A percentile compares a stretch with the other conserved stretches of the same genome.
Evolutionary conservation across 108 stramenopile genomes (phyloP).

Genomic region (Pseudonitzschia multiseries): DNA sequence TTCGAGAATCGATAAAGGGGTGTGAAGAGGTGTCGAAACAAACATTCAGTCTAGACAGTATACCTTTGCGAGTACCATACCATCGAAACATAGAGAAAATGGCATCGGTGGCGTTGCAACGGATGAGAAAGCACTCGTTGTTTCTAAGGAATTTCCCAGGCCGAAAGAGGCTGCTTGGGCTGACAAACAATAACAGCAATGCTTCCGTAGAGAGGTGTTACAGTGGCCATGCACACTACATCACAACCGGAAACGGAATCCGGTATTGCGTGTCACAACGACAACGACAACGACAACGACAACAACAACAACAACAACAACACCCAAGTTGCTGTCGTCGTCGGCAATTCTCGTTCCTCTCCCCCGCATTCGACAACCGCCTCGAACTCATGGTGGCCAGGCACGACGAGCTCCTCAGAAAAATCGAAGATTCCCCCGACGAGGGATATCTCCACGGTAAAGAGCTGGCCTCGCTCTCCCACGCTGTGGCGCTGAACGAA

Average conservation of each 20-base stretch:
- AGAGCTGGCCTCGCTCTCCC: conserved; percentile 62
- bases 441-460: conserved; percentile 55
- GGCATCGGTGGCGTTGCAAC: background rate
- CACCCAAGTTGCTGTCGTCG: no score
- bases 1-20: no score
- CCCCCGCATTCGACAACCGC: conserved; percentile 35
- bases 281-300: no score
- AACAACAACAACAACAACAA: no score
- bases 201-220: background rate
- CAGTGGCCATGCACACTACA: background rate
- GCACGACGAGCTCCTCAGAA: conserved; percentile 50
- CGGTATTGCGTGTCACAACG: background rate
- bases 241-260: background rate
- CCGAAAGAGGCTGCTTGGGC: conserved; percentile 2
- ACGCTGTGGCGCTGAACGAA: conserved; percentile 39
- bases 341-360: conserved; percentile 24
- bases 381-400: conserved; percentile 51
- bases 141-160: background rate
- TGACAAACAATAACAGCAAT: no score
- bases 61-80: no score
- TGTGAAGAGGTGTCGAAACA: no score
- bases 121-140: background rate
- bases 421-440: conserved; percentile 42
- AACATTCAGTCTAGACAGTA: no score
- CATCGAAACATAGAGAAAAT: conserved; percentile 5